These are phyloP conservation scores for Citeromyces matritensis DNA, from an alignment of 805 yeast species.

Conservation along the genomic window DNA sequence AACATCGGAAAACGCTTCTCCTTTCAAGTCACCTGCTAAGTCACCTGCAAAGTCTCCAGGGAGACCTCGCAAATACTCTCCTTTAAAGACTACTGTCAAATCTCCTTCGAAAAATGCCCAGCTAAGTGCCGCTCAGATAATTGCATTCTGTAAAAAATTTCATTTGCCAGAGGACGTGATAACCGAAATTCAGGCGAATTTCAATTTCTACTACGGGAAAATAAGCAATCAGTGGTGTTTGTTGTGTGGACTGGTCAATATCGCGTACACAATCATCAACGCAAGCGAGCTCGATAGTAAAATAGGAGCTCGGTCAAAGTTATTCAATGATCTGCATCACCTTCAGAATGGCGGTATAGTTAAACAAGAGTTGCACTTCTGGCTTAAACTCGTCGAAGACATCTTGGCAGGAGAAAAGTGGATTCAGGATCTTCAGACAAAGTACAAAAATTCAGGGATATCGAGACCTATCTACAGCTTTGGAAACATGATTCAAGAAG, in stretches of 20 bases:
- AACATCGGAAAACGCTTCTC: background rate
- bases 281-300: conserved; percentile 25
- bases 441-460: no score
- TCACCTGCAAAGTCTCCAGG: background rate
- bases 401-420: conserved; percentile 44
- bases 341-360: conserved; percentile 38
- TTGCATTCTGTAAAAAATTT: conserved; percentile 44
- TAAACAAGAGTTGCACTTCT: conserved; percentile 31
- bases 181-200: conserved; percentile 31
- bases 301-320: conserved; percentile 30
- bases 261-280: conserved; percentile 41
- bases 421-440: conserved; percentile 28
- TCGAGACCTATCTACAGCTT: no score
- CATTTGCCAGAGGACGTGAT: conserved; percentile 43
- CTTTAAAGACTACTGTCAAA: background rate
- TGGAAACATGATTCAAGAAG: no score
- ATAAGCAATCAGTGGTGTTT: conserved; percentile 55
- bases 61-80: background rate
- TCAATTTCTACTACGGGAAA: conserved; percentile 30
- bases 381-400: conserved; percentile 37
- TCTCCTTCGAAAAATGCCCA: conserved; percentile 1
- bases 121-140: conserved; percentile 13
- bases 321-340: conserved; percentile 33
- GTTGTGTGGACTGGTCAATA: conserved; percentile 49
- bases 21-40: background rate